Conservation (phyloP, 2,329 filamentous ascomycete genomes). For the Arthrobotrys sinensis region DNA sequence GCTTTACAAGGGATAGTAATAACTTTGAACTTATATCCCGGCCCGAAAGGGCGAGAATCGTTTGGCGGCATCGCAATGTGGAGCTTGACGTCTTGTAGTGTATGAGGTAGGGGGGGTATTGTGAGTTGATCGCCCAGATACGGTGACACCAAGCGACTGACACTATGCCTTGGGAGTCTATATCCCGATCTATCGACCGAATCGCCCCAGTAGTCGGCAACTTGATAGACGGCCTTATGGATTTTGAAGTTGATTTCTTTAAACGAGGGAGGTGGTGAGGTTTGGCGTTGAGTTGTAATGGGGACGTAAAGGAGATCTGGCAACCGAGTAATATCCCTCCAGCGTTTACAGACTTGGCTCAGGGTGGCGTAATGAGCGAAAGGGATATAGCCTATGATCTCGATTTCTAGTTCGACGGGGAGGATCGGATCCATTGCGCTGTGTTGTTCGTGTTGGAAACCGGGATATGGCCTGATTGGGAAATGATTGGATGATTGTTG, state of each 20-base stretch:
- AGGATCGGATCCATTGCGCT: background rate
- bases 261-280: background rate
- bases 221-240: slow-evolving; percentile 33
- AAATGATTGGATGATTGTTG: background rate
- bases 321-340: slow-evolving; percentile 20
- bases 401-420: slow-evolving; percentile 31
- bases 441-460: slow-evolving; percentile 12
- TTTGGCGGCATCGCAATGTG: slow-evolving; percentile 13
- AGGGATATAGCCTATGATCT: slow-evolving; percentile 27
- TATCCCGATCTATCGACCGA: background rate
- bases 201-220: slow-evolving; percentile 1
- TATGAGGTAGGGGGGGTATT: slow-evolving; percentile 35
- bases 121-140: slow-evolving; percentile 30
- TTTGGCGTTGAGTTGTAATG: background rate
- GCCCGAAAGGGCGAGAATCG: background rate
- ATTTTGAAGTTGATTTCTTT: slow-evolving; percentile 24
- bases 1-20: slow-evolving; percentile 12
- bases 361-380: slow-evolving; percentile 21
- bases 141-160: background rate
- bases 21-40: background rate
- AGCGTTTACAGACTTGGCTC: slow-evolving; percentile 40
- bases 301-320: background rate
- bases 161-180: background rate
- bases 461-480: background rate
- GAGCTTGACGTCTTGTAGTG: slow-evolving; percentile 22